phyloP scores from a whole-genome alignment of 2,329 filamentous ascomycete species.

The Colletotrichum lentis region DNA sequence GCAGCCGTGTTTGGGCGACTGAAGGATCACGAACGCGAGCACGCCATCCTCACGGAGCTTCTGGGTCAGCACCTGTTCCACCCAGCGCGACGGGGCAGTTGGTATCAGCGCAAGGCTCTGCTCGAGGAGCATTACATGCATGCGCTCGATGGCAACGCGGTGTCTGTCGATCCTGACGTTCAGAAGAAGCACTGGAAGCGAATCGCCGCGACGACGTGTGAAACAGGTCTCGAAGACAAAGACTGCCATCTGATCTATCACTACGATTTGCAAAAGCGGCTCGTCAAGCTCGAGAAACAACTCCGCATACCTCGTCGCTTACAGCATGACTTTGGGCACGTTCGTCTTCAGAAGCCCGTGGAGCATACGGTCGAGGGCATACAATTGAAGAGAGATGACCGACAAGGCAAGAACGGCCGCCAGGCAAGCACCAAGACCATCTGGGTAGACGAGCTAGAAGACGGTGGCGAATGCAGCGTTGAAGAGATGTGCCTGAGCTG shows the following conservation, averaged over 20 bases:
- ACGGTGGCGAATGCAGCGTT: slow-evolving; percentile 79
- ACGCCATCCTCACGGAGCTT: slow-evolving; percentile 76
- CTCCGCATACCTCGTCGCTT: slow-evolving; percentile 83
- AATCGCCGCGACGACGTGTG: slow-evolving; percentile 80
- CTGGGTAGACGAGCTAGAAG: slow-evolving; percentile 83
- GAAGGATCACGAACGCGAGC: slow-evolving; percentile 81
- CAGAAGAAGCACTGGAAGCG: slow-evolving; percentile 86
- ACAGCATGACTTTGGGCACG: slow-evolving; percentile 93
- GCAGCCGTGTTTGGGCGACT: slow-evolving; percentile 80
- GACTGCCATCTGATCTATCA: slow-evolving; percentile 93
- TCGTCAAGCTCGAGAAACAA: slow-evolving; percentile 87
- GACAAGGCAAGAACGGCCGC: slow-evolving; percentile 50
- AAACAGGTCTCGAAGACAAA: slow-evolving; percentile 83
- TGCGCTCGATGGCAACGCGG: slow-evolving; percentile 58
- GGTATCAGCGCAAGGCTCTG: slow-evolving; percentile 95
- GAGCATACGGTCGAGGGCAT: slow-evolving; percentile 81
- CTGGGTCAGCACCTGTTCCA: slow-evolving; percentile 86
- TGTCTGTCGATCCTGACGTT: slow-evolving; percentile 50
- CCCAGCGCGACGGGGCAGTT: slow-evolving; percentile 80
- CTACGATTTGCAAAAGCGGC: slow-evolving; percentile 91
- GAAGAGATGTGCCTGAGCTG: slow-evolving; percentile 92
- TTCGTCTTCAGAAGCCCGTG: slow-evolving; percentile 76
- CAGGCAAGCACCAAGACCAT: slow-evolving; percentile 74
- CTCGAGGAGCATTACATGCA: slow-evolving; percentile 96
- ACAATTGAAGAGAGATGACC: slow-evolving; percentile 72